Conservation (phyloP, 805 yeast genomes). For the Nakazawaea anatomiae region DNA sequence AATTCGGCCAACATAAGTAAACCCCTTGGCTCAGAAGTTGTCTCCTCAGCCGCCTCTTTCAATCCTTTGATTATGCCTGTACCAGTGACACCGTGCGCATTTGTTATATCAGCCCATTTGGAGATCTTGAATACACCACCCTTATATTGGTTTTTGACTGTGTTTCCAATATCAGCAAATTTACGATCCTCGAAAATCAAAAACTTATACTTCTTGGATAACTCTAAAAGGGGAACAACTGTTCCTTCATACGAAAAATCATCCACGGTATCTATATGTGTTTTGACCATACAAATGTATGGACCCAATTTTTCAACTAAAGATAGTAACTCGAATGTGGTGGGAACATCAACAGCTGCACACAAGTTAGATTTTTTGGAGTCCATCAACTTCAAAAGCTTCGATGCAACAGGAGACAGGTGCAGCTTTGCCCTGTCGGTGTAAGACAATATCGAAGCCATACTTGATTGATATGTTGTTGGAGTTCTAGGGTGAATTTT, state of each 20-base stretch:
- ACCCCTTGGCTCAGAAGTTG: slow-evolving; percentile 77
- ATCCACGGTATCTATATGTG: slow-evolving; percentile 89
- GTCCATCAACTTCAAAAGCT: slow-evolving; percentile 70
- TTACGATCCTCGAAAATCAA: slow-evolving; percentile 95
- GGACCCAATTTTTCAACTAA: slow-evolving; percentile 86
- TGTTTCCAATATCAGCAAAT: slow-evolving; percentile 97
- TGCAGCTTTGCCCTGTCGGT: slow-evolving; percentile 65
- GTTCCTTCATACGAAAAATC: slow-evolving; percentile 84
- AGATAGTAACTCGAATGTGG: slow-evolving; percentile 66
- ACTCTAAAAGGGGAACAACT: slow-evolving; percentile 60
- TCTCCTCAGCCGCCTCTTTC: slow-evolving; percentile 58
- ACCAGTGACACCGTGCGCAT: slow-evolving; percentile 97
- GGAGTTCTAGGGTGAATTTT: not conserved
- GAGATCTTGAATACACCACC: slow-evolving; percentile 89
- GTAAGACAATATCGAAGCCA: slow-evolving; percentile 35
- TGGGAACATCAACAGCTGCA: slow-evolving; percentile 88
- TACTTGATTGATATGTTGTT: not conserved
- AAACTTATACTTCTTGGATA: slow-evolving; percentile 80
- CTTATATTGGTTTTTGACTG: slow-evolving; percentile 89
- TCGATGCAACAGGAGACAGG: slow-evolving; percentile 72
- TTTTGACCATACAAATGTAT: slow-evolving; percentile 82
- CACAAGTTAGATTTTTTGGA: slow-evolving; percentile 81
- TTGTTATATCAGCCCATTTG: slow-evolving; percentile 93
- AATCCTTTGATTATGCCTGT: slow-evolving; percentile 87
- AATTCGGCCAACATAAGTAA: slow-evolving; percentile 92